These are phyloP conservation scores for Biancaea sappan DNA, from an alignment of 306 rosid genomes.

Conservation along the genomic window DNA sequence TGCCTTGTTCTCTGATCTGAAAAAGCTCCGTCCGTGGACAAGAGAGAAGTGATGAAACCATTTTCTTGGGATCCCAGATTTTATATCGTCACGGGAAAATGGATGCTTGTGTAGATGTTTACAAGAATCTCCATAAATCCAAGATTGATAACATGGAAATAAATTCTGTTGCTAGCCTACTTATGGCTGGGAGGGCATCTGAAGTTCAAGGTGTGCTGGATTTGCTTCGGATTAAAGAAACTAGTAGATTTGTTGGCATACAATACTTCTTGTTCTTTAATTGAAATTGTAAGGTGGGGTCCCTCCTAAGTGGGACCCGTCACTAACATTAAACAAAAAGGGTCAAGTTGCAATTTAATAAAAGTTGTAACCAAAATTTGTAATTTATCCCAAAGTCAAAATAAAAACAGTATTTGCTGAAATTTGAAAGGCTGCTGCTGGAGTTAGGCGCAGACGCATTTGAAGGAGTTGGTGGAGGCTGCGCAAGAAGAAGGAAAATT, in stretches of 20 bases:
- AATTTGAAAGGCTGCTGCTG: too few species aligned
- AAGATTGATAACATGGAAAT: slow-evolving; percentile 81
- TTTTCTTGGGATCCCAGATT: slow-evolving; percentile 88
- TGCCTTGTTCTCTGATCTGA: too few species aligned
- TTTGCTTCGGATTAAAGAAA: slow-evolving; percentile 70
- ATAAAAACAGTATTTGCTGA: too few species aligned
- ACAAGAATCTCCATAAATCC: slow-evolving; percentile 82
- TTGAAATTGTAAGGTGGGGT: too few species aligned
- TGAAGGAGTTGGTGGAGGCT: too few species aligned
- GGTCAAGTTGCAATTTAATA: too few species aligned
- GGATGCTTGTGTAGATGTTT: slow-evolving; percentile 91
- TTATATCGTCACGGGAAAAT: slow-evolving; percentile 83
- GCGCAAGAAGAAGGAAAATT: too few species aligned
- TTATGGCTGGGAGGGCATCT: slow-evolving; percentile 82
- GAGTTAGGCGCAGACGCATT: too few species aligned
- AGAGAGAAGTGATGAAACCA: slow-evolving; percentile 59
- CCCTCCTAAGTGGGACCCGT: too few species aligned
- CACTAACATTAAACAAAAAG: too few species aligned
- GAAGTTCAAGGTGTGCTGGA: slow-evolving; percentile 83
- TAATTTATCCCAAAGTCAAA: too few species aligned
- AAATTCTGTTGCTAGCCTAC: slow-evolving; percentile 78
- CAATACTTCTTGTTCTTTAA: slow-evolving; percentile 87
- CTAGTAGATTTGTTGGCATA: slow-evolving; percentile 92
- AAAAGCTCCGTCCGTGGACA: slow-evolving; percentile 72
- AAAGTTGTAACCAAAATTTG: too few species aligned